These are phyloP conservation scores for Neurospora sp. DNA, from an alignment of 495 filamentous ascomycete species.

Conservation along the genomic window DNA sequence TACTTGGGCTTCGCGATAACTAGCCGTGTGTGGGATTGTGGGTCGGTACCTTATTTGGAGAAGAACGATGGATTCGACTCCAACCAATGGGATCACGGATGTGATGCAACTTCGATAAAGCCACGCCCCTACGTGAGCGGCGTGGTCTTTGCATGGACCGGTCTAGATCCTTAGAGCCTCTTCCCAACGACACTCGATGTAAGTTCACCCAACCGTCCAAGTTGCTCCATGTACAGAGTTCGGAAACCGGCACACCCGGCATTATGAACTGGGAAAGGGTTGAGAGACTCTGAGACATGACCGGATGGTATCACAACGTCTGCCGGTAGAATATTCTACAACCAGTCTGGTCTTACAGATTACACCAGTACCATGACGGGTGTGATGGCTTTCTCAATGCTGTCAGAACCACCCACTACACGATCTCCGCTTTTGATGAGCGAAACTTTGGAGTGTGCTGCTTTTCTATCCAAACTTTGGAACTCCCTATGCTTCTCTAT, in stretches of 20 bases:
- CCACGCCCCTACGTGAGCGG: background rate
- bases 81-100: background rate
- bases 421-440: background rate
- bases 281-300: background rate
- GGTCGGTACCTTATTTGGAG: background rate
- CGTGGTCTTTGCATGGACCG: background rate
- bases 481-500: background rate
- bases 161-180: background rate
- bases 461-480: background rate
- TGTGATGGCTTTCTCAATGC: background rate
- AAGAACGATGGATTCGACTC: background rate
- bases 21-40: background rate
- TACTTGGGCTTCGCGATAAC: background rate
- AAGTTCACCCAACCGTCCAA: background rate
- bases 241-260: background rate
- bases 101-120: background rate
- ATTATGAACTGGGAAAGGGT: background rate
- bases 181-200: background rate
- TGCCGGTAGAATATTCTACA: background rate
- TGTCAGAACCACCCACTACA: background rate
- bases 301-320: background rate
- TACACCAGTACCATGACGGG: background rate
- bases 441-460: background rate
- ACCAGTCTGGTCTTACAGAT: background rate
- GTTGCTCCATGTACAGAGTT: background rate